Evolutionary conservation across 176 grass and related monocot species (phyloP).

Genomic region (Carex pumila): DNA sequence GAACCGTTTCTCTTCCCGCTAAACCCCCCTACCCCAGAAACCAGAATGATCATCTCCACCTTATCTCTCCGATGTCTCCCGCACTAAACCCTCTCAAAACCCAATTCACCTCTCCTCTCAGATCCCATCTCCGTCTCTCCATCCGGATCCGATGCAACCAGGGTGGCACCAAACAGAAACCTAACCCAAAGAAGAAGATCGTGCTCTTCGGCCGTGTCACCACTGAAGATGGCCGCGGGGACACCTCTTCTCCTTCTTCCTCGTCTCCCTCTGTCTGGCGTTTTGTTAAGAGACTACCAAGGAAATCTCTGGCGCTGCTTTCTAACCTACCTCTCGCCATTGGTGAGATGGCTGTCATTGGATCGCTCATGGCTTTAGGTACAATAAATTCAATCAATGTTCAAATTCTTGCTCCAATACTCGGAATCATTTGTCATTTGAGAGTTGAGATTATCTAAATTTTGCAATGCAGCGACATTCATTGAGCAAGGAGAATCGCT

Average conservation of each 20-base stretch:
- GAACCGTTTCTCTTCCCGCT: background rate
- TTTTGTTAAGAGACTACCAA: constrained; percentile 37
- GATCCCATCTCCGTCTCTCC: background rate
- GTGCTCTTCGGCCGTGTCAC: constrained; percentile 56
- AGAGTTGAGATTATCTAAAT: background rate
- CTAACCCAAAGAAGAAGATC: constrained; percentile 54
- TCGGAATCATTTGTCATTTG: background rate
- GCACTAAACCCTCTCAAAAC: constrained; percentile 19
- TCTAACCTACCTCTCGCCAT: constrained; percentile 86
- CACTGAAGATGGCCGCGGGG: background rate
- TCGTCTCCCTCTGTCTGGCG: constrained; percentile 6
- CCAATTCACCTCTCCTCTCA: background rate
- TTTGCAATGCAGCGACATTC: constrained; percentile 44
- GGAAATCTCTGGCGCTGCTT: constrained; percentile 45
- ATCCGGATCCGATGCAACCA: constrained; percentile 7
- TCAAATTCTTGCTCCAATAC: background rate
- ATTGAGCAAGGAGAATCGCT: constrained; percentile 79
- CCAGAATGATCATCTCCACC: background rate
- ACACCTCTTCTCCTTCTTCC: background rate
- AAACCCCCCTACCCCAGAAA: background rate
- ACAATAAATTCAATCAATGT: background rate
- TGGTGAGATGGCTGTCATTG: constrained; percentile 72
- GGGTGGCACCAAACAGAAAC: constrained; percentile 2
- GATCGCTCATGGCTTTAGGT: constrained; percentile 79
- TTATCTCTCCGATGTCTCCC: constrained; percentile 15